phyloP scores from a whole-genome alignment of 371 early-diverging fungal genomes.

The Lichtheimia ornata region DNA sequence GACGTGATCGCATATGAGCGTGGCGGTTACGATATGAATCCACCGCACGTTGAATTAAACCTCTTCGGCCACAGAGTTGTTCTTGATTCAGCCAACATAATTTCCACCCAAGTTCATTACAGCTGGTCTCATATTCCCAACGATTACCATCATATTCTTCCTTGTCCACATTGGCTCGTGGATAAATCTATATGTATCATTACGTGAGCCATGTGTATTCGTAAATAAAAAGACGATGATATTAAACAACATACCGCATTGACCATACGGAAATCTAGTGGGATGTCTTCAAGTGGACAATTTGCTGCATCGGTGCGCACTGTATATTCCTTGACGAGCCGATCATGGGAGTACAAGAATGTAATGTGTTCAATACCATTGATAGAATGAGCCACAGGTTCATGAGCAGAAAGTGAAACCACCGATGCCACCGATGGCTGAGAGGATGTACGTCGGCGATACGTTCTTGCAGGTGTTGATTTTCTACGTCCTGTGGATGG shows the following conservation, averaged over 20 bases:
- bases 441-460: conserved; percentile 37
- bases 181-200: conserved; percentile 66
- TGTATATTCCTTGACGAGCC: conserved; percentile 67
- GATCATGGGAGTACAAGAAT: conserved; percentile 68
- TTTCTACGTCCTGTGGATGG: conserved; percentile 9
- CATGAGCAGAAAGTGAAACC: conserved; percentile 55
- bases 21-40: conserved; percentile 88
- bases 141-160: conserved; percentile 82
- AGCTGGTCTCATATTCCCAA: conserved; percentile 89
- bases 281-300: conserved; percentile 59
- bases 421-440: conserved; percentile 50
- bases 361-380: conserved; percentile 67
- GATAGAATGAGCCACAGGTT: conserved; percentile 40
- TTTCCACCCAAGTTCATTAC: conserved; percentile 87
- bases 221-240: background rate
- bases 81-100: conserved; percentile 80
- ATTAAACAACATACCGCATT: conserved; percentile 60
- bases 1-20: conserved; percentile 72
- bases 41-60: conserved; percentile 89
- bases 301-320: conserved; percentile 79
- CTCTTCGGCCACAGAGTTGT: conserved; percentile 78
- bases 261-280: conserved; percentile 66
- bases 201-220: background rate
- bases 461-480: conserved; percentile 9
- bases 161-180: conserved; percentile 70